Conservation (phyloP, 2,329 filamentous ascomycete genomes). For the Rachicladosporium sp. region DNA sequence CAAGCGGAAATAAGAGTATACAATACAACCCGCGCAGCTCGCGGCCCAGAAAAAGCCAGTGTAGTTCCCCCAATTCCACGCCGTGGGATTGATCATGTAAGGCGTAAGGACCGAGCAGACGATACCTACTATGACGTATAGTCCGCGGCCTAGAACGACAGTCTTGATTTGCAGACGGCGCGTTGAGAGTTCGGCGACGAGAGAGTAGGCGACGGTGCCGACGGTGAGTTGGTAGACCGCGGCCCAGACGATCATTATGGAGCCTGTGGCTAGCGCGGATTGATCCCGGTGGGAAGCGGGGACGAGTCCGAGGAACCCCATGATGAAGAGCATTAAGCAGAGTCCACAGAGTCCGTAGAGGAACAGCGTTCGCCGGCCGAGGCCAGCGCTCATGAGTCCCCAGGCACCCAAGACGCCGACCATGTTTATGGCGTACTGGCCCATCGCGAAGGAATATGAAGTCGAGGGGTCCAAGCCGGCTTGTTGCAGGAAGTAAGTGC, state of each 20-base stretch:
- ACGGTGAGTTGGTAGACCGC: conserved; percentile 77
- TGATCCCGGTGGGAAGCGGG: conserved; percentile 45
- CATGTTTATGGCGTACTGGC: conserved; percentile 58
- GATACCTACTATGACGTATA: conserved; percentile 69
- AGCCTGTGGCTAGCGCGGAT: conserved; percentile 65
- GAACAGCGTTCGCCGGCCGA: conserved; percentile 67
- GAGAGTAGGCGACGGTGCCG: conserved; percentile 78
- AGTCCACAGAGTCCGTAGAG: conserved; percentile 63
- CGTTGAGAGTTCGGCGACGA: conserved; percentile 75
- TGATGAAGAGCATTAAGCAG: conserved; percentile 63
- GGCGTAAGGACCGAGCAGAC: conserved; percentile 71
- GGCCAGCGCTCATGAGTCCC: conserved; percentile 61
- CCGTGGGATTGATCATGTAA: conserved; percentile 81
- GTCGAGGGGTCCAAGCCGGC: conserved; percentile 32
- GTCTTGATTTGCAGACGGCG: conserved; percentile 82
- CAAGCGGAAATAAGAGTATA: conserved; percentile 71
- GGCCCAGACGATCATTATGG: conserved; percentile 74
- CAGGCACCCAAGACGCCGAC: conserved; percentile 70
- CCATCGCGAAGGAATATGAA: conserved; percentile 38
- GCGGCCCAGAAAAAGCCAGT: conserved; percentile 82
- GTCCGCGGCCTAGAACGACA: conserved; percentile 69
- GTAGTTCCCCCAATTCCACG: conserved; percentile 81
- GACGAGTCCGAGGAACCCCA: conserved; percentile 73
- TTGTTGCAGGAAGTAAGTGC: conserved; percentile 38
- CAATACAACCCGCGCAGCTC: conserved; percentile 65